These are phyloP conservation scores for Pythium aquatile DNA, from an alignment of 352 stramenopile genomes.

Conservation along the genomic window DNA sequence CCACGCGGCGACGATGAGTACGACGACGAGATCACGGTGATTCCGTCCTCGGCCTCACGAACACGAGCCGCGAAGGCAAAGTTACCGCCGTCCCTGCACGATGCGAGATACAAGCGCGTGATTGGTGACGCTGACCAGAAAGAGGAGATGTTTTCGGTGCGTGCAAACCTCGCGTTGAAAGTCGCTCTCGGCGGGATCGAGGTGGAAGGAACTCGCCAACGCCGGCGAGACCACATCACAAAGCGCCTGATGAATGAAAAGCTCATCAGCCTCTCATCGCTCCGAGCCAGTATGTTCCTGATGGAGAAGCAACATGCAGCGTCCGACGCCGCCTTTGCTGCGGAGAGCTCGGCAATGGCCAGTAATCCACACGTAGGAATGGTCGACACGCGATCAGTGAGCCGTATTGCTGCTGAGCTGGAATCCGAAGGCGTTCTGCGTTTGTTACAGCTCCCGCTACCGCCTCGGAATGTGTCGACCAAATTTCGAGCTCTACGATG, in stretches of 20 bases:
- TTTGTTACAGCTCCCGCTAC: conserved; percentile 63
- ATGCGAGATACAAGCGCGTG: conserved; percentile 22
- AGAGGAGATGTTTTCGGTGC: conserved; percentile 37
- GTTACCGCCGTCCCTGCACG: background rate
- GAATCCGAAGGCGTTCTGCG: conserved; percentile 49
- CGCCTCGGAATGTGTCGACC: conserved; percentile 73
- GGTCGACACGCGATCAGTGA: conserved; percentile 71
- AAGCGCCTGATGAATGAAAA: conserved; percentile 60
- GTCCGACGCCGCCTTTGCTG: conserved; percentile 9
- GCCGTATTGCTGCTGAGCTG: conserved; percentile 62
- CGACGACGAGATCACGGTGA: conserved; percentile 25
- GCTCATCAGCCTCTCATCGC: conserved; percentile 74
- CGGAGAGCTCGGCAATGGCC: conserved; percentile 4
- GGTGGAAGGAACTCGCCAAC: conserved; percentile 56
- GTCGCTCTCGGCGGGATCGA: conserved; percentile 51
- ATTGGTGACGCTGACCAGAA: conserved; percentile 19
- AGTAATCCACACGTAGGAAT: conserved; percentile 40
- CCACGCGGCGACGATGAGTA: background rate
- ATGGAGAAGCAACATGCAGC: conserved; percentile 53
- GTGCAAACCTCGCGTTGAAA: conserved; percentile 58
- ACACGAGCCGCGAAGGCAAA: background rate
- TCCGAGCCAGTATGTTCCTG: conserved; percentile 72
- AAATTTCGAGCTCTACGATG: conserved; percentile 76
- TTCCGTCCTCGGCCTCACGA: background rate
- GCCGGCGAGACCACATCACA: conserved; percentile 63